phyloP scores from a whole-genome alignment of 169 alveolate genomes.

The Plasmodium relictum region DNA sequence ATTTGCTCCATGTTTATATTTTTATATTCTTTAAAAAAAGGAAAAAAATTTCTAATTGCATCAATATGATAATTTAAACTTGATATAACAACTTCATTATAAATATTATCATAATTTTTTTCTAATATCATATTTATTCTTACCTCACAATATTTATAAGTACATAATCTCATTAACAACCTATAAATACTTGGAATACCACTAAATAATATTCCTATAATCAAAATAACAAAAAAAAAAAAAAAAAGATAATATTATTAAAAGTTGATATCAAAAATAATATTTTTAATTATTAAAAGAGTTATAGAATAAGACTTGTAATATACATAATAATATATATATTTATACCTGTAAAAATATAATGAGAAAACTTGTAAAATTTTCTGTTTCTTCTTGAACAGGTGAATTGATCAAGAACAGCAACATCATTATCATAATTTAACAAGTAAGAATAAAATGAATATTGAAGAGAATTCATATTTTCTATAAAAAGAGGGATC shows the following conservation, averaged over 20 bases:
- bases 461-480: slow-evolving; percentile 15
- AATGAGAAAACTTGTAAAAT: slow-evolving; percentile 60
- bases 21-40: slow-evolving; percentile 66
- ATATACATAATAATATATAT: too few species aligned
- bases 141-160: slow-evolving; percentile 51
- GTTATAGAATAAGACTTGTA: too few species aligned
- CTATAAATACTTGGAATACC: slow-evolving; percentile 76
- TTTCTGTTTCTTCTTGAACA: slow-evolving; percentile 19
- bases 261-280: too few species aligned
- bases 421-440: slow-evolving; percentile 28
- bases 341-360: slow-evolving; percentile 57
- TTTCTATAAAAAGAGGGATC: slow-evolving; percentile 60
- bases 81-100: slow-evolving; percentile 50
- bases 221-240: background rate
- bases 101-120: slow-evolving; percentile 25
- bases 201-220: slow-evolving; percentile 47
- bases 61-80: slow-evolving; percentile 65
- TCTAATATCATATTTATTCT: slow-evolving; percentile 57
- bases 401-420: slow-evolving; percentile 39
- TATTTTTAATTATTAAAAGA: too few species aligned
- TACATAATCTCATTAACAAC: slow-evolving; percentile 54
- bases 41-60: slow-evolving; percentile 40
- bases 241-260: background rate
- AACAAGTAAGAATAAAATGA: slow-evolving; percentile 51
- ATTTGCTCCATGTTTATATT: slow-evolving; percentile 65